Percentiles rank a stretch among this genome's conserved stretches.
Evolutionary conservation across 495 filamentous ascomycete species (phyloP).

Genomic region (Penicillium steckii): DNA sequence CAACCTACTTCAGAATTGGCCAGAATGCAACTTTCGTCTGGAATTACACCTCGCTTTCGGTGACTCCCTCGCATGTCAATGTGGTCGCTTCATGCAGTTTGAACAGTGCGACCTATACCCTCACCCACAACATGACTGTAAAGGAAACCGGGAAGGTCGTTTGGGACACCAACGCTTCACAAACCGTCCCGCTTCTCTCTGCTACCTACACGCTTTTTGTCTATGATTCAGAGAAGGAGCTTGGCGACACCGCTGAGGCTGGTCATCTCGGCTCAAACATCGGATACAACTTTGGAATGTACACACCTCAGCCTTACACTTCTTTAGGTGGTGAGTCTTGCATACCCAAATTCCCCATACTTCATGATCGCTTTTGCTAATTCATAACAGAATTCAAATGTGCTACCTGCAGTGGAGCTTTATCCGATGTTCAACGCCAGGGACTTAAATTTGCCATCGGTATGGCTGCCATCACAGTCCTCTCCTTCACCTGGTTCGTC

Average conservation of each 20-base stretch:
- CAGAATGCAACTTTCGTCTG: slow-evolving; percentile 83
- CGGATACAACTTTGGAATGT: slow-evolving; percentile 78
- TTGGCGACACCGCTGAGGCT: slow-evolving; percentile 61
- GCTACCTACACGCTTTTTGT: slow-evolving; percentile 84
- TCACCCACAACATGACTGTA: slow-evolving; percentile 62
- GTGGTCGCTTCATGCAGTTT: slow-evolving; percentile 75
- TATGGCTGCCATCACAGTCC: slow-evolving; percentile 73
- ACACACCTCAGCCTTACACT: slow-evolving; percentile 64
- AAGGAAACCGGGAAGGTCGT: slow-evolving; percentile 55
- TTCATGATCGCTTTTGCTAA: slow-evolving; percentile 13
- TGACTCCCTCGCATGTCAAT: slow-evolving; percentile 75
- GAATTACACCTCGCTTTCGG: slow-evolving; percentile 90
- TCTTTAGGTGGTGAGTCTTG: slow-evolving; percentile 57
- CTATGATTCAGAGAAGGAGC: slow-evolving; percentile 65
- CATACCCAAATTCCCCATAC: too few species aligned
- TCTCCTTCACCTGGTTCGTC: slow-evolving; percentile 90
- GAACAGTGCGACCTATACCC: slow-evolving; percentile 64
- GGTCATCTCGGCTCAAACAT: slow-evolving; percentile 70
- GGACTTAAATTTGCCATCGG: slow-evolving; percentile 70
- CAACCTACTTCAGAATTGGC: slow-evolving; percentile 84
- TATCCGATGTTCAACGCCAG: slow-evolving; percentile 61
- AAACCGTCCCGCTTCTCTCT: slow-evolving; percentile 60
- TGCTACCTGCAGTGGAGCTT: slow-evolving; percentile 71
- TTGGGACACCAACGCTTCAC: slow-evolving; percentile 79
- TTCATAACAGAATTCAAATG: slow-evolving; percentile 51